phyloP scores from a whole-genome alignment of 495 filamentous ascomycete genomes.

The Mytilinidion resinicola region DNA sequence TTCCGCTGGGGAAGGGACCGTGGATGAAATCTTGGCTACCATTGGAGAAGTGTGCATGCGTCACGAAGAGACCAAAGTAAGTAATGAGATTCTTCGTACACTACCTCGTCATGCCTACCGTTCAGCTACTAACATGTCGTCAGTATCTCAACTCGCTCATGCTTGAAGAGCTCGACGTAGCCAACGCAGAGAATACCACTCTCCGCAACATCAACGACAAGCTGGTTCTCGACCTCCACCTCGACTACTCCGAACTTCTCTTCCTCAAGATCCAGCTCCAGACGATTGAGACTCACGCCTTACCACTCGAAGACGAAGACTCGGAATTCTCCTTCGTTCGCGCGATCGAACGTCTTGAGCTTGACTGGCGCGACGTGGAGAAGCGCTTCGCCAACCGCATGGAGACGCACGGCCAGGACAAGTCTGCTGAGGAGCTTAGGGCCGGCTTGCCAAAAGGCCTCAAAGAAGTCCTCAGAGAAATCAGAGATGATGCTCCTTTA shows the following conservation, averaged over 20 bases:
- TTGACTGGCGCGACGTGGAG: conserved; percentile 2
- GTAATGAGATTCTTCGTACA: background rate
- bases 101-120: background rate
- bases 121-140: background rate
- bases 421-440: background rate
- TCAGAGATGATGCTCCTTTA: background rate
- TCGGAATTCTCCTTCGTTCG: background rate
- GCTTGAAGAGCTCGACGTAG: conserved; percentile 9
- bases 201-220: conserved; percentile 3
- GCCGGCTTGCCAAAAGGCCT: background rate
- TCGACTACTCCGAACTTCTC: conserved; percentile 29
- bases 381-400: background rate
- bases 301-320: background rate
- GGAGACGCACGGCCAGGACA: background rate
- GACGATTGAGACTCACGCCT: background rate
- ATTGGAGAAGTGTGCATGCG: conserved; percentile 19
- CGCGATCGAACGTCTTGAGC: conserved; percentile 1
- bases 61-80: conserved; percentile 24
- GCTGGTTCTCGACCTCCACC: conserved; percentile 19
- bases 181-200: background rate
- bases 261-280: conserved; percentile 30
- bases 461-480: background rate
- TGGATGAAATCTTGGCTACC: background rate
- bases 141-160: conserved; percentile 16
- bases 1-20: background rate